Evolutionary conservation across 257 asterid genomes (phyloP).

Genomic region (Lavandula angustifolia): DNA sequence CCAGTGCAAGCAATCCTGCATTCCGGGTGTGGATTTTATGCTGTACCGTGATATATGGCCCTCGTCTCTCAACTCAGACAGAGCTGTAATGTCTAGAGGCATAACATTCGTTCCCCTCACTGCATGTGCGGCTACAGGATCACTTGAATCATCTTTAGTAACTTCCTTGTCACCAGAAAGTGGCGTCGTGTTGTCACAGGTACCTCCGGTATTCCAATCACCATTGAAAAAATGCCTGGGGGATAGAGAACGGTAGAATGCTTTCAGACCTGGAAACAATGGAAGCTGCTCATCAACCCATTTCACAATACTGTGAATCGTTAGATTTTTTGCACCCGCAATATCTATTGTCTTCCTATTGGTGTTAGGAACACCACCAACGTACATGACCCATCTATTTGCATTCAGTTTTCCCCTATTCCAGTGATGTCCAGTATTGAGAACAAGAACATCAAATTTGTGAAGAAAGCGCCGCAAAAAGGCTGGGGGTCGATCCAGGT

Average conservation of each 20-base stretch:
- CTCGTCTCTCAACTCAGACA: conserved; percentile 88
- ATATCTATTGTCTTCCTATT: conserved; percentile 55
- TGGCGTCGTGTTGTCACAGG: conserved; percentile 82
- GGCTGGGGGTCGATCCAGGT: conserved; percentile 85
- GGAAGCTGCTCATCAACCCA: conserved; percentile 84
- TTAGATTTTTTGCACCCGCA: conserved; percentile 67
- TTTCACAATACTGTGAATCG: conserved; percentile 59
- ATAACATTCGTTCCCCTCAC: conserved; percentile 65
- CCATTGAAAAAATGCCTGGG: conserved; percentile 94
- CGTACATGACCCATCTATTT: conserved; percentile 84
- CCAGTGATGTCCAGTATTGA: conserved; percentile 98
- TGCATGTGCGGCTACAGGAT: conserved; percentile 68
- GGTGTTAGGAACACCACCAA: conserved; percentile 69
- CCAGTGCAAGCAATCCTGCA: conserved; percentile 98
- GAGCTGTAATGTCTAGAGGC: conserved; percentile 69
- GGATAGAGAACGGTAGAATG: conserved; percentile 67
- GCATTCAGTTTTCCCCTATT: conserved; percentile 79
- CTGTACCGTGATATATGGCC: conserved; percentile 92
- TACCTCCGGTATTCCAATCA: conserved; percentile 96
- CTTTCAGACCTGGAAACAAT: conserved; percentile 64
- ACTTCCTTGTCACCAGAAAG: conserved; percentile 69
- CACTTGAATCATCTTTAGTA: conserved; percentile 61
- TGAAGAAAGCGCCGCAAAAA: conserved; percentile 62
- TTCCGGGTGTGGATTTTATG: conserved; percentile 70
- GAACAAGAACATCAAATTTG: conserved; percentile 65